Evolutionary conservation across 495 filamentous ascomycete species (phyloP), one percentile per base, ranked within the genome.

Genomic region (Podospora pseudocomata): DNA sequence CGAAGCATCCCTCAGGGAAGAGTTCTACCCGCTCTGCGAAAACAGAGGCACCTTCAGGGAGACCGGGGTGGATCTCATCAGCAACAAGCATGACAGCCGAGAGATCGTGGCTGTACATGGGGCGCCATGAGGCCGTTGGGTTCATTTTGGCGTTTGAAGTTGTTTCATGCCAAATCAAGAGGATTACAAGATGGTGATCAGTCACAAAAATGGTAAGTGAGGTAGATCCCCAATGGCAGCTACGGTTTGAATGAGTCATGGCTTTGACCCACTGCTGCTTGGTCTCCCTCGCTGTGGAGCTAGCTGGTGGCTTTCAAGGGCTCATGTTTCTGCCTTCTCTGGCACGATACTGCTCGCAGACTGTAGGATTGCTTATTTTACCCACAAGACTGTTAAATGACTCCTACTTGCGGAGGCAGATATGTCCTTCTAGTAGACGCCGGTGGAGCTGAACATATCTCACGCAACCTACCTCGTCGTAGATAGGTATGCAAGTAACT

Each of bases 1-100:
- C 78, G 1, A 77, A 60, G 62, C 75, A 78, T 58, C 78, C 77
- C 3, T 71, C 64, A 0, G 76, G 76, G 61, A 77, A 80, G 64
- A 79, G 73, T 0, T 34, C 60, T 13, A 75, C 62, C 58, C 77
- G 76, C 65, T 80, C 78, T 9, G 67, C 63, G 64, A 77, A 74
- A 57, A 78, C 71, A 5, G 59, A 4, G 0, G 69, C 57, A 61
- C 69, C 65, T 59, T 80, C 77, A n/a, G 76, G 77, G 0, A 80
- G 73, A 19, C 60, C 63, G 5, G 71, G 54, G 55, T 80, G 78
- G 49, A 77, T 65, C 4, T 60, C 57, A 32, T 74, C 63, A 20
- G 69, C 74, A 57, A 80, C 67, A 9, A 26, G 58, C 49, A 71
- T 34, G 54, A 80, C 58, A 34, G 69, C 67, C 0, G 61, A 28